These are phyloP conservation scores for Lichenothelia convexa DNA, from an alignment of 495 filamentous ascomycete species.

Conservation along the genomic window DNA sequence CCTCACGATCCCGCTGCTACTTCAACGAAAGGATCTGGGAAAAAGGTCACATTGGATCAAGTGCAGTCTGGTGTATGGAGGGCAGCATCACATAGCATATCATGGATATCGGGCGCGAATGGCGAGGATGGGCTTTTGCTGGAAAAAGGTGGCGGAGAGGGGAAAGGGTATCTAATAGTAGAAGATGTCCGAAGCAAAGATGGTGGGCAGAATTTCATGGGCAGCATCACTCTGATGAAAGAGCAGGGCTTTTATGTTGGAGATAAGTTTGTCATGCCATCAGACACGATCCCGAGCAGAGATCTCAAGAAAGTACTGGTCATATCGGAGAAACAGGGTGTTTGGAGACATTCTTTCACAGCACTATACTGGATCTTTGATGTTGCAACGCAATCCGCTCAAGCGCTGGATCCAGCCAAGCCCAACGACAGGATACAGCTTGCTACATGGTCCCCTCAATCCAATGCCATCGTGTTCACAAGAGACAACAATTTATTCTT, in stretches of 20 bases:
- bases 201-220: slow-evolving; percentile 22
- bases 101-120: slow-evolving; percentile 72
- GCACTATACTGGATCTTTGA: slow-evolving; percentile 89
- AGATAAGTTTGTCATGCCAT: slow-evolving; percentile 30
- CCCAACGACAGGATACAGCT: slow-evolving; percentile 56
- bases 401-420: slow-evolving; percentile 57
- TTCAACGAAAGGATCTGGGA: slow-evolving; percentile 45
- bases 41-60: slow-evolving; percentile 64
- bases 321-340: slow-evolving; percentile 45
- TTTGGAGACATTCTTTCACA: slow-evolving; percentile 79
- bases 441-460: slow-evolving; percentile 76
- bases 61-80: slow-evolving; percentile 57
- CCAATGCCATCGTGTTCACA: slow-evolving; percentile 71
- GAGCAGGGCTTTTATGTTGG: slow-evolving; percentile 38
- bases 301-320: slow-evolving; percentile 73
- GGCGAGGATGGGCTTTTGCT: slow-evolving; percentile 78
- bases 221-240: slow-evolving; percentile 57
- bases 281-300: slow-evolving; percentile 53
- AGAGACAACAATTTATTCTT: slow-evolving; percentile 76
- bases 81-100: slow-evolving; percentile 47
- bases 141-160: slow-evolving; percentile 35
- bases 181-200: slow-evolving; percentile 48
- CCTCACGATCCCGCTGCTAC: slow-evolving; percentile 55
- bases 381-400: slow-evolving; percentile 58
- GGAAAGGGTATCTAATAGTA: slow-evolving; percentile 61